Conservation (phyloP, 768 basidiomycete genomes). For the Naganishia onofrii region DNA sequence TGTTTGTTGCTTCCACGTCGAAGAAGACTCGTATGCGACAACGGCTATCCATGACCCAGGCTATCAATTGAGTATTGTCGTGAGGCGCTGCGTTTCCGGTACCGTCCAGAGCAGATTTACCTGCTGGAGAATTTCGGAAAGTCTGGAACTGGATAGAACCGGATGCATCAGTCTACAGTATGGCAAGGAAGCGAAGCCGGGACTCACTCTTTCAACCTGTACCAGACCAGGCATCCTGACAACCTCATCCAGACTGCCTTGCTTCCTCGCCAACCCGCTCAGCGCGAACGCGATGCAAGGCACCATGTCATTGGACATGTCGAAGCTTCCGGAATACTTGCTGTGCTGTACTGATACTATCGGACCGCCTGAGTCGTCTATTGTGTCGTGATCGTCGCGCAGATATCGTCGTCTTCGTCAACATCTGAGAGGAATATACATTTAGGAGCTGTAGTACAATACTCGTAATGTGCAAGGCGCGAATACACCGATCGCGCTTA, state of each 20-base stretch:
- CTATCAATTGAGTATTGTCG: slow-evolving; percentile 13
- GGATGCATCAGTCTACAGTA: not conserved
- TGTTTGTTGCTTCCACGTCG: slow-evolving; percentile 5
- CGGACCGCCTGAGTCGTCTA: not conserved
- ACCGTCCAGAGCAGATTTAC: not conserved
- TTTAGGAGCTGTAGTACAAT: not conserved
- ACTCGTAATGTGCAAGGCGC: not conserved
- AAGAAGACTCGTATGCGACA: slow-evolving; percentile 20
- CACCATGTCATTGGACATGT: slow-evolving; percentile 18
- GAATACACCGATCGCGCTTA: not conserved
- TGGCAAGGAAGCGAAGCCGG: too few relatives aligned
- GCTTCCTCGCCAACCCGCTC: not conserved
- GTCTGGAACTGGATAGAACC: slow-evolving; percentile 11
- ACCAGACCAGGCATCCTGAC: slow-evolving; percentile 3
- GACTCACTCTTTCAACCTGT: slow-evolving; percentile 21
- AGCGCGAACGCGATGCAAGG: slow-evolving; percentile 15
- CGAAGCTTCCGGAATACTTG: not conserved
- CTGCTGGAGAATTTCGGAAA: not conserved
- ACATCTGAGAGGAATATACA: not conserved
- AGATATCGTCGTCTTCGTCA: not conserved
- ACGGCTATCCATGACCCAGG: slow-evolving; percentile 21
- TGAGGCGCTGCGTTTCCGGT: not conserved
- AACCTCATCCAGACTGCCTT: slow-evolving; percentile 3
- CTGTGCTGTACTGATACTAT: not conserved
- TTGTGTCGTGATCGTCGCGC: not conserved